phyloP scores from a whole-genome alignment of 139 green algal species.

The Diplosphaera chodatii region DNA sequence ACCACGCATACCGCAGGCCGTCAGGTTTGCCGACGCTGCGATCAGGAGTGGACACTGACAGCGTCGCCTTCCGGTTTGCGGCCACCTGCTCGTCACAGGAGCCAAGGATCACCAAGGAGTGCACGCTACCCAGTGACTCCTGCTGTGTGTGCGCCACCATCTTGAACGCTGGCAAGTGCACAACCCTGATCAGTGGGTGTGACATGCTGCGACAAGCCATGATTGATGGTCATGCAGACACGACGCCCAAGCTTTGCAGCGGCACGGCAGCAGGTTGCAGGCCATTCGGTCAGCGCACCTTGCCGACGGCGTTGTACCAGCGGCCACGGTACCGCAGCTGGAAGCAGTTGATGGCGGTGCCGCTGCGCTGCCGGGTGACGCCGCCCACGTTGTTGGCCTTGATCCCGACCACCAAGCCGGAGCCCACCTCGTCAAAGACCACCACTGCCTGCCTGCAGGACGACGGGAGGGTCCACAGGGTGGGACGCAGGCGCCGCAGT shows the following conservation, averaged over 20 bases:
- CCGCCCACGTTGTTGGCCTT: background rate
- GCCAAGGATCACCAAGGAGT: too few relatives aligned
- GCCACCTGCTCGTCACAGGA: background rate
- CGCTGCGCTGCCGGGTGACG: background rate
- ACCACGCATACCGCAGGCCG: background rate
- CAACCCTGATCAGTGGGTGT: too few relatives aligned
- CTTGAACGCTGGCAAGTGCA: too few relatives aligned
- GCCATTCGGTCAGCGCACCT: too few relatives aligned
- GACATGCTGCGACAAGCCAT: too few relatives aligned
- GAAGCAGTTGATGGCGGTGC: background rate
- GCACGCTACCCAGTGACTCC: too few relatives aligned
- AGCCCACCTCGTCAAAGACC: background rate
- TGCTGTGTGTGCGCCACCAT: too few relatives aligned
- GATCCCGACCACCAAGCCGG: background rate
- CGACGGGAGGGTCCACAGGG: too few relatives aligned
- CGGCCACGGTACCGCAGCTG: background rate
- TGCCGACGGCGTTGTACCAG: background rate
- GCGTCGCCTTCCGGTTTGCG: background rate
- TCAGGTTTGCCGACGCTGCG: background rate
- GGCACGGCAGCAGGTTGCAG: too few relatives aligned
- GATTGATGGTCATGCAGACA: too few relatives aligned
- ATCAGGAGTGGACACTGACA: background rate
- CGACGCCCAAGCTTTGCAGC: too few relatives aligned
- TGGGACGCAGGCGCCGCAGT: too few relatives aligned
- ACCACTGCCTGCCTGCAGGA: background rate